A percentile compares a stretch with the other conserved stretches of the same genome.
Evolutionary conservation across 2,329 filamentous ascomycete genomes (phyloP).

Genomic region (Incumbomyces lentus): DNA sequence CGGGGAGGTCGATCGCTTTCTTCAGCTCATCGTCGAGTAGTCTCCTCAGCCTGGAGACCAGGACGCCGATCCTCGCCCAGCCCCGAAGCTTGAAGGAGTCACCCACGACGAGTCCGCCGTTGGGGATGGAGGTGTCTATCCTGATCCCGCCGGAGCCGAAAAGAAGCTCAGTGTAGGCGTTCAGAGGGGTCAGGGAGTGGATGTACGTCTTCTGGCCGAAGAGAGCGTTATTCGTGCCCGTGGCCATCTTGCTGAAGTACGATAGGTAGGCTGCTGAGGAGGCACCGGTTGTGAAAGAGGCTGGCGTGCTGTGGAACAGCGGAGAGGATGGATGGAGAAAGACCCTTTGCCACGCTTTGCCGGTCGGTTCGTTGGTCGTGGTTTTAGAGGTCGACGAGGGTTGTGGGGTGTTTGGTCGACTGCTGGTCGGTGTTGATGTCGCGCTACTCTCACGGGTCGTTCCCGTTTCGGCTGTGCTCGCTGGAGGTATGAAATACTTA

Average conservation of each 20-base stretch:
- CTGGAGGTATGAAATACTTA: conserved; percentile 73
- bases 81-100: conserved; percentile 79
- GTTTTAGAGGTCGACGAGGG: background rate
- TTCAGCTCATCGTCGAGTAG: conserved; percentile 82
- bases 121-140: conserved; percentile 62
- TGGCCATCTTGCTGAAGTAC: conserved; percentile 88
- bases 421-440: background rate
- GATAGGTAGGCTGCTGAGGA: conserved; percentile 67
- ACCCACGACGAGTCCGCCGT: conserved; percentile 78
- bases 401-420: background rate
- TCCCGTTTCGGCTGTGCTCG: background rate
- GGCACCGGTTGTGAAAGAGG: conserved; percentile 60
- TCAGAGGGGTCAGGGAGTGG: conserved; percentile 84
- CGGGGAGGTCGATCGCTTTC: conserved; percentile 67
- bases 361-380: background rate
- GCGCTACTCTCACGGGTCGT: background rate
- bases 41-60: conserved; percentile 69
- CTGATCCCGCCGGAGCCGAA: conserved; percentile 66
- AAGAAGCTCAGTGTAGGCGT: conserved; percentile 75
- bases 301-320: conserved; percentile 78
- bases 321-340: conserved; percentile 88
- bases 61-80: conserved; percentile 88
- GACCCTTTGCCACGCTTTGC: conserved; percentile 55
- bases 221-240: conserved; percentile 36
- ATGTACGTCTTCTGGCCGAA: conserved; percentile 66